Evolutionary conservation across 2,329 filamentous ascomycete species (phyloP), one percentile per base, ranked within the genome.

Genomic region (Xylaria arbuscula): DNA sequence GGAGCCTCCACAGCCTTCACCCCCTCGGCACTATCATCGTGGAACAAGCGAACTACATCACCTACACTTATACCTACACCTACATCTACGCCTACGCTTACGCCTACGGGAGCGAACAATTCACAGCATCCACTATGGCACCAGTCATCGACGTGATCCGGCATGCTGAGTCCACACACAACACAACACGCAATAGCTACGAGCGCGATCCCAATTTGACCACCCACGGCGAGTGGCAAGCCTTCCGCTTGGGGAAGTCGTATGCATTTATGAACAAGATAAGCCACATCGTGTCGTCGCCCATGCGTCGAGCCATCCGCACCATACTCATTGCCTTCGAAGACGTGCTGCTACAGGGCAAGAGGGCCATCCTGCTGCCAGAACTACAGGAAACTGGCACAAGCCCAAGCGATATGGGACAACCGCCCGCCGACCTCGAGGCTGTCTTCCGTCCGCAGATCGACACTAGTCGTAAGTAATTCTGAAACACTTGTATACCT

Each of bases 91-190:
- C 28, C 32, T 22, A 1, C 28, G 5, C 28, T 17, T 22, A 1
- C 15, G n/a, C 24, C 19, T 10, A 34, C 48, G 17, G 34, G 17
- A 53, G 15, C 28, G 2, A 34, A 34, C 7, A 34, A 47, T 6
- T 48, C 45, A 48, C 45, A 5, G 1, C 11, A 13, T 48, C 22
- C 45, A 24, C 10, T 17, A 86, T 86, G 84, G 74, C 82, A 3
- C 83, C 84, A 28, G 87, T 82, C 32, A 82, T 92, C 72, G 87
- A 92, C 78, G 83, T 91, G 72, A 85, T 93, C 76, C 90, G 91
- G 80, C 90, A 93, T 79, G 91, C 89, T 9, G 83, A 92, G 81
- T 92, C 93, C 80, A 87, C 87, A 76, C 93, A 97, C 86, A 97
- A 97, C 79, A 85, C 94, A 15, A 36, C 48, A 3, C 67, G 92